Conservation (phyloP, 139 green algal species). For the Tetraselmis striata region DNA sequence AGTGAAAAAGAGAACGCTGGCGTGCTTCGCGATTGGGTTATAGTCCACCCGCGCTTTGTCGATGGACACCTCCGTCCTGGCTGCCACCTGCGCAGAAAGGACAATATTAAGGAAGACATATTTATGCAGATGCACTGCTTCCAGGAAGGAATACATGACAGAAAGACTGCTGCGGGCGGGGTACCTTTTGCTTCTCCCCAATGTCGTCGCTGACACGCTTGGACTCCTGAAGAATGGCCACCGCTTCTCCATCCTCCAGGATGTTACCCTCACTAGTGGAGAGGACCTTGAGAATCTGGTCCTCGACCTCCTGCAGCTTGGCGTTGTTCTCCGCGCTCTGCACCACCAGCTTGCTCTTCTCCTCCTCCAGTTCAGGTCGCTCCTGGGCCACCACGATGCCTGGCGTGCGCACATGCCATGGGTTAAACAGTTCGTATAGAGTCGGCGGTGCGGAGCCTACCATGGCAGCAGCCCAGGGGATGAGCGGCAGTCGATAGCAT, state of each 20-base stretch:
- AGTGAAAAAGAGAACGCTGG: constrained; percentile 66
- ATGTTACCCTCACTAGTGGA: constrained; percentile 29
- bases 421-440: too few relatives aligned
- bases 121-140: too few relatives aligned
- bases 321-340: constrained; percentile 49
- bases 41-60: constrained; percentile 61
- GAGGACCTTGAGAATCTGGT: constrained; percentile 38
- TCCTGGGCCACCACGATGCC: constrained; percentile 61
- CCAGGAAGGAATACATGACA: too few relatives aligned
- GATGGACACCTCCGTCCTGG: constrained; percentile 77
- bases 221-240: constrained; percentile 32
- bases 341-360: constrained; percentile 43
- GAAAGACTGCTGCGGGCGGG: too few relatives aligned
- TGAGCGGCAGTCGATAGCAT: too few relatives aligned
- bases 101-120: too few relatives aligned
- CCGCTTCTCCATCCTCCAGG: constrained; percentile 29
- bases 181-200: constrained; percentile 52
- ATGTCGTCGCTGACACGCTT: constrained; percentile 58
- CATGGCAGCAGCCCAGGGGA: too few relatives aligned
- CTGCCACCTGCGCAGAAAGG: constrained; percentile 44
- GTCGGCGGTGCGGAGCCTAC: too few relatives aligned
- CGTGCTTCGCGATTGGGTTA: constrained; percentile 60
- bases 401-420: too few relatives aligned
- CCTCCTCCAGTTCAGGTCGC: constrained; percentile 60
- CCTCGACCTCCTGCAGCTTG: constrained; percentile 64